Base-by-base conservation (phyloP, 805 yeast species). In the Torulaspora franciscae region DNA sequence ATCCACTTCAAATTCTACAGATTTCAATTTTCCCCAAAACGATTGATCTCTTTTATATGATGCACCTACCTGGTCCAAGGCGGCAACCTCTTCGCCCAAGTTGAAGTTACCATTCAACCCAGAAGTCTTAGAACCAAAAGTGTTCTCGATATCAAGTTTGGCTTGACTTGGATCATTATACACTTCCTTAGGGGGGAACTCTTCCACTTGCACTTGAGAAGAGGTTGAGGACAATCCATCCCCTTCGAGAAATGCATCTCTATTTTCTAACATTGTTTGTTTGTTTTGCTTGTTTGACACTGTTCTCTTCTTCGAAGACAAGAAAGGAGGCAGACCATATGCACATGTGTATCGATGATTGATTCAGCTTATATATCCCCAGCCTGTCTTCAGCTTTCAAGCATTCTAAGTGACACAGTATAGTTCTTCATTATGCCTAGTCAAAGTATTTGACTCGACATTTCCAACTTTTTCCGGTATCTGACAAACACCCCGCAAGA, bases 61-160 rank as follows among this genome's bases (percentile, higher is more conserved):
- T 19, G 51, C 43, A 2, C 65, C 61, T 6, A 49, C 45, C 13
- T 52, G 41, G 40, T 69, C 73, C 40, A 69, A 58, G 38, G 65
- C 69, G 14, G 52, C 68, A 32, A 70, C 56, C 46, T 71, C 74
- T 22, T 57, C 54, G 42, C 68, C 70, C 45, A 71, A 62, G 53
- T 69, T 65, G 43, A 66, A 62, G 46, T 66, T 61, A 40, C 52
- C 54, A 13, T 49, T 42, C 29, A 48, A 28, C 17, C n/a, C n/a
- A 15, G 41, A 28, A 22, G 19, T 22, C 27, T 34, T 41, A 17
- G 35, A 40, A 32, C 34, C 39, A 9, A 29, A 17, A 14, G 42
- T 46, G 24, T 40, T 32, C 24, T 44, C 48, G 19, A 45, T 24
- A 27, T 44, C 45, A 10, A 44, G 27, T 40, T 48, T 48, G 14